Base-by-base conservation (phyloP, 371 early-diverging fungal species). In the Coemansia sp. region DNA sequence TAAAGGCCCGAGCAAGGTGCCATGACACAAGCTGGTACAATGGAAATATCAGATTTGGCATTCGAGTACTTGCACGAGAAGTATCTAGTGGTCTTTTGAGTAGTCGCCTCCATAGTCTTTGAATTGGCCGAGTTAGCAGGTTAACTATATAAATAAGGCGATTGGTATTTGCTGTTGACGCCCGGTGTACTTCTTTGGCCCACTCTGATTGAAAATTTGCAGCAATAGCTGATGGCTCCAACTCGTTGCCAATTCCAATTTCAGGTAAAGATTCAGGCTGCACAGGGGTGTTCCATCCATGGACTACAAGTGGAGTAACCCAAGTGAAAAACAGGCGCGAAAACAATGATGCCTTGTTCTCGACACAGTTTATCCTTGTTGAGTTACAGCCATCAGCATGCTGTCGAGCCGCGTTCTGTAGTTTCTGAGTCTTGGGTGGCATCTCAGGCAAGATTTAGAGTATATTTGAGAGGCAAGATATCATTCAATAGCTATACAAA, bases 191-290 rank as follows among this genome's bases (percentile, higher is more conserved):
- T 34, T 78, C 70, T 5, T 47, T 56, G 1, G 57, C 59, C 78
- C 78, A 78, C 26, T 61, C 64, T 1, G 59, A 24, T 11, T 66
- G 29, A 24, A 78, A 78, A 8, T 18, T 52, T 21, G 48, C 58
- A 7, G 67, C 14, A 29, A 78, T 69, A 4, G 45, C 21, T 14
- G 59, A 67, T 5, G 73, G 64, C 10, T 64, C 78, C 63, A 87
- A 82, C 47, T 69, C 74, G 18, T 80, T 58, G 18, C 71, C 66
- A 26, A 70, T 80, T 11, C 71, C 71, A 59, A 94, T 80, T 16
- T 85, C 84, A 86, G 91, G 92, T 27, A 95, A 66, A 24, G 87
- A 84, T 3, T 80, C 82, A 0, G 78, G 67, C 61, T 81, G 84
- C 6, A 90, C 73, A 1, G 83, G 81, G 2, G 74, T 74, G 26